Evolutionary conservation across 495 filamentous ascomycete genomes (phyloP).

Genomic region (Letharia lupina): DNA sequence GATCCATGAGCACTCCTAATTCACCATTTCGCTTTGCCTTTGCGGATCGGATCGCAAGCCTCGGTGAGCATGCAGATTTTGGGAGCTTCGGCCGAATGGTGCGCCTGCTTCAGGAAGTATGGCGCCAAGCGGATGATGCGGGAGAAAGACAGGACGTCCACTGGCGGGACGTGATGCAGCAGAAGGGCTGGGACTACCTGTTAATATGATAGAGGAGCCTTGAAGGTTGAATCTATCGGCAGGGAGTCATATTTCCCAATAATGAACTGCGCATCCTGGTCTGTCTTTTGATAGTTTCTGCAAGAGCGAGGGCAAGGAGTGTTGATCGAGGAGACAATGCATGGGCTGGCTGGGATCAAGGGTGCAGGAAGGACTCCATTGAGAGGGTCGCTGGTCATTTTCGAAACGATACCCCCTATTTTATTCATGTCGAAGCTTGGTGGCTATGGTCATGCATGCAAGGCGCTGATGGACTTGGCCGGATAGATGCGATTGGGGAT

Average conservation of each 20-base stretch:
- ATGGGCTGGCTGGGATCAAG: conserved; percentile 1
- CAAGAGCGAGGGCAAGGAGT: conserved; percentile 10
- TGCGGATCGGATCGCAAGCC: conserved; percentile 54
- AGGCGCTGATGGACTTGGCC: conserved; percentile 17
- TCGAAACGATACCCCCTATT: conserved; percentile 22
- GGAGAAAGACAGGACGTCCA: conserved; percentile 58
- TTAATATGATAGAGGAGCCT: conserved; percentile 57
- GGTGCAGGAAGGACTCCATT: background rate
- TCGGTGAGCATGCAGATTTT: conserved; percentile 67
- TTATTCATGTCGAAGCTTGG: conserved; percentile 8
- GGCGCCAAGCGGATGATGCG: conserved; percentile 61
- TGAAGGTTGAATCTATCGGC: conserved; percentile 22
- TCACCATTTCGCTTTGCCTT: conserved; percentile 73
- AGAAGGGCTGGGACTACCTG: conserved; percentile 85
- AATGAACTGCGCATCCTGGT: conserved; percentile 29
- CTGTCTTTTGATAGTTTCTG: conserved; percentile 16
- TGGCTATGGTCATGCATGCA: conserved; percentile 9
- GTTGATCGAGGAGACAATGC: conserved; percentile 1
- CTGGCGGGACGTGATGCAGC: conserved; percentile 92
- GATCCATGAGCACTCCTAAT: conserved; percentile 57
- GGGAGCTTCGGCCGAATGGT: conserved; percentile 83
- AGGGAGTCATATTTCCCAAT: conserved; percentile 28
- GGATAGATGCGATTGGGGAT: conserved; percentile 8
- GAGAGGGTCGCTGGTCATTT: conserved; percentile 1
- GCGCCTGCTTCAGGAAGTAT: conserved; percentile 71